These are phyloP conservation scores for Ajuga chamaepitys DNA, from an alignment of 257 asterid species.

Conservation along the genomic window DNA sequence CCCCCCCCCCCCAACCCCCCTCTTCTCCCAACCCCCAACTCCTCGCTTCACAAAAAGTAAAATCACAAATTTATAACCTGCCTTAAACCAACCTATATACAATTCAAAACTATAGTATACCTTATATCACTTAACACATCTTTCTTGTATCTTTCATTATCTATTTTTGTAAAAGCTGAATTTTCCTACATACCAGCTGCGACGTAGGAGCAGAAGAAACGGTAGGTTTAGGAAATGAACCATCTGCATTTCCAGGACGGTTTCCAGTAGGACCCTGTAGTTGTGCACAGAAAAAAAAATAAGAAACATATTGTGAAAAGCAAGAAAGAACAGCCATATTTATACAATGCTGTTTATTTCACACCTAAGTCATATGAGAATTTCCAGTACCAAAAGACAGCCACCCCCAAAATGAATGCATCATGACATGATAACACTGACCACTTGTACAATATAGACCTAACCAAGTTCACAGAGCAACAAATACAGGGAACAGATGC, in stretches of 20 bases:
- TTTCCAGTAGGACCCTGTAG: conserved; percentile 36
- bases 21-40: too few relatives aligned
- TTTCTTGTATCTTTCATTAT: too few relatives aligned
- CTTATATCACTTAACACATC: too few relatives aligned
- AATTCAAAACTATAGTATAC: too few relatives aligned
- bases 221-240: conserved; percentile 32
- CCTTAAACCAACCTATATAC: too few relatives aligned
- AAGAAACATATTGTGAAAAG: neutral
- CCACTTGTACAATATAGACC: neutral
- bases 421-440: neutral
- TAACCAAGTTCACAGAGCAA: neutral
- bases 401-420: neutral
- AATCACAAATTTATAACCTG: too few relatives aligned
- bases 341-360: neutral
- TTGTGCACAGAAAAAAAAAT: conserved; percentile 16
- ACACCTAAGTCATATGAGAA: neutral
- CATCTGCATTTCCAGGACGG: conserved; percentile 34
- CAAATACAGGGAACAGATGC: neutral
- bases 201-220: conserved; percentile 40
- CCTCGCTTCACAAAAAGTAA: too few relatives aligned
- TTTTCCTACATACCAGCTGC: conserved; percentile 31
- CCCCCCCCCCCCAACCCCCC: too few relatives aligned
- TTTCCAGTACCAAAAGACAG: neutral
- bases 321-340: neutral
- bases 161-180: neutral